Evolutionary conservation across 2,329 filamentous ascomycete species (phyloP).

Genomic region (Aspergillus pseudoviridinutans): DNA sequence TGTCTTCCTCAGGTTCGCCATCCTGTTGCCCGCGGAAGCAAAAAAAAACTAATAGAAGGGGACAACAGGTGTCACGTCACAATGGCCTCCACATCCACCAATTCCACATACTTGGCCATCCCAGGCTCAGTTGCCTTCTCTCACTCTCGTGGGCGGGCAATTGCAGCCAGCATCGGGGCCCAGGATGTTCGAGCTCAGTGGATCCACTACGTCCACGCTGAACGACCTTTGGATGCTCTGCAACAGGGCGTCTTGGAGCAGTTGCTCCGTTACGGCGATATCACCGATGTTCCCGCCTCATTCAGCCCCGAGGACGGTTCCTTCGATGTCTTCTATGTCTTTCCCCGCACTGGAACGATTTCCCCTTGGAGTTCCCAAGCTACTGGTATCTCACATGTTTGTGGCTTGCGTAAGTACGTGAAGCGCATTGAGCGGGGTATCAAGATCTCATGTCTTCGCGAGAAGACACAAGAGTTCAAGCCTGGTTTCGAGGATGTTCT

Average conservation of each 20-base stretch:
- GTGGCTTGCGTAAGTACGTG: conserved; percentile 68
- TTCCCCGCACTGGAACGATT: conserved; percentile 73
- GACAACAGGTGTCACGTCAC: conserved; percentile 12
- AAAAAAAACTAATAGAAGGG: conserved; percentile 3
- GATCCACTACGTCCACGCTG: conserved; percentile 64
- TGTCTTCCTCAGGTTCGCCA: not conserved
- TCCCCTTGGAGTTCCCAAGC: conserved; percentile 98
- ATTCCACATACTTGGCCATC: conserved; percentile 33
- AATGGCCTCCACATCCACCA: conserved; percentile 30
- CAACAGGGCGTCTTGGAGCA: conserved; percentile 54
- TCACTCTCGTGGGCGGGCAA: conserved; percentile 40
- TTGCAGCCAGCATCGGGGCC: conserved; percentile 41
- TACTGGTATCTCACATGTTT: conserved; percentile 89
- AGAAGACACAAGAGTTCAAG: conserved; percentile 56
- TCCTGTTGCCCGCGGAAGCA: not conserved
- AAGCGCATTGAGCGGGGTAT: conserved; percentile 84
- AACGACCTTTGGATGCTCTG: conserved; percentile 43
- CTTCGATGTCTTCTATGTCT: conserved; percentile 64
- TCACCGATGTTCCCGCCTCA: conserved; percentile 42
- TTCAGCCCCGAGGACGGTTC: conserved; percentile 48
- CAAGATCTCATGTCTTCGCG: conserved; percentile 60
- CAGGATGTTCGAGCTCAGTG: conserved; percentile 45
- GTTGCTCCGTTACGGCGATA: conserved; percentile 59
- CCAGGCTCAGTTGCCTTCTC: conserved; percentile 44
- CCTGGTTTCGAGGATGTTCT: conserved; percentile 62